Evolutionary conservation across 2,329 filamentous ascomycete genomes (phyloP), one percentile per base, ranked within the genome.

Genomic region (Penicillium sp.): DNA sequence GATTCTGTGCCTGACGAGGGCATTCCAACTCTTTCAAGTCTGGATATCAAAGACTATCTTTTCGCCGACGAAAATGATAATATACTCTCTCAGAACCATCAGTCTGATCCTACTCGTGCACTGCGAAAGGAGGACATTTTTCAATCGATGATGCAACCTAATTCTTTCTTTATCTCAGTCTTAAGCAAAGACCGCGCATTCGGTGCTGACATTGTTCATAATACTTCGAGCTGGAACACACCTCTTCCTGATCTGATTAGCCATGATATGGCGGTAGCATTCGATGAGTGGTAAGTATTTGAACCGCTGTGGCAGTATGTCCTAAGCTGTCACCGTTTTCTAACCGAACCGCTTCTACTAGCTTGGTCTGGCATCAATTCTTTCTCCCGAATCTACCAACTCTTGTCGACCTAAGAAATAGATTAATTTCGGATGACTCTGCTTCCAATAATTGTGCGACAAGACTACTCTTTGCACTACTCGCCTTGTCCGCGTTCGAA

Each of bases 281-380:
- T 48, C 8, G 45, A 48, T 37, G 6, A 26, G n/a, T 48, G 14
- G 45, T 48, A 28, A 48, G 29, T 14, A n/a, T n/a, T n/a, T n/a
- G n/a, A n/a, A n/a, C n/a, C n/a, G n/a, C n/a, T n/a, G n/a, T n/a
- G n/a, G n/a, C n/a, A n/a, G n/a, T n/a, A n/a, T n/a, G n/a, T n/a
- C n/a, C n/a, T 10, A n/a, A 26, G 7, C 19, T 23, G 19, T 24
- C 10, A 28, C n/a, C n/a, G n/a, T n/a, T n/a, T n/a, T 28, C 14
- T 28, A 14, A 23, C 11, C 21, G 36, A 9, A 34, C 18, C 13
- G 10, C 2, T 2, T 26, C 6, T 16, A 37, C n/a, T 42, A 62
- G 59, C 44, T 49, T 62, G 28, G 48, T 39, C 8, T 62, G 57
- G 57, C 55, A 62, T 48, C 50, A 48, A 9, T 54, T 62, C 36